phyloP scores from a whole-genome alignment of 805 yeast genomes.

The Kazachstania viticola region DNA sequence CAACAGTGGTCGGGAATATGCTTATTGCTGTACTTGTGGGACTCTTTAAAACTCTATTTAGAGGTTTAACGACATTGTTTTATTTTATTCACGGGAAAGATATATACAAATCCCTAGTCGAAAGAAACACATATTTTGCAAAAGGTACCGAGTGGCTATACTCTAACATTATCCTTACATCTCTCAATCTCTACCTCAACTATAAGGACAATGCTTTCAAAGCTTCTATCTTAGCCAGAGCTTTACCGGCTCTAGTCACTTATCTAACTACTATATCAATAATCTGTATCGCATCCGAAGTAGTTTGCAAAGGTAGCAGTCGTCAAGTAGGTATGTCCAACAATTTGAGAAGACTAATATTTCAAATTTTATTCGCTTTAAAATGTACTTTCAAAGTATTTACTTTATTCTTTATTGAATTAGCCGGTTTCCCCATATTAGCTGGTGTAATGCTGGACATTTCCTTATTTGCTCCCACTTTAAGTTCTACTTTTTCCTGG shows the following conservation, averaged over 20 bases:
- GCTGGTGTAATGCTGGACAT: conserved; percentile 74
- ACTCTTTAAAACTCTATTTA: conserved; percentile 4
- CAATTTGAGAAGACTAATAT: conserved; percentile 35
- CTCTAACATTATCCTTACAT: conserved; percentile 3
- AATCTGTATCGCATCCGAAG: conserved; percentile 16
- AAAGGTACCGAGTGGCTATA: conserved; percentile 9
- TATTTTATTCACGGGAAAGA: conserved; percentile 3
- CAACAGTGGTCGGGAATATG: conserved; percentile 34
- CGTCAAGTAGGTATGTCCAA: conserved; percentile 22
- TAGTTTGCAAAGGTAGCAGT: conserved; percentile 17
- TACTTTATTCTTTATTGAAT: conserved; percentile 62
- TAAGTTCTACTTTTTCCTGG: conserved; percentile 7
- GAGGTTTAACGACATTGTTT: conserved; percentile 8
- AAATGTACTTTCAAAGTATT: conserved; percentile 64
- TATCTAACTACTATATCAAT: conserved; percentile 16
- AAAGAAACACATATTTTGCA: conserved; percentile 3
- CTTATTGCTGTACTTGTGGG: conserved; percentile 13
- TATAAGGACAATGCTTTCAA: conserved; percentile 12
- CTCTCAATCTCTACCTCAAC: conserved; percentile 9
- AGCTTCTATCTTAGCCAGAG: conserved; percentile 15
- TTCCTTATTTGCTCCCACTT: conserved; percentile 32
- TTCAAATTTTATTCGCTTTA: conserved; percentile 41
- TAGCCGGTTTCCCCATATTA: conserved; percentile 73
- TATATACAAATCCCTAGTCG: conserved; percentile 2
- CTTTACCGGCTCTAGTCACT: conserved; percentile 21